Base-by-base conservation (phyloP, 352 stramenopile species). In the Globisporangium radiosum region DNA sequence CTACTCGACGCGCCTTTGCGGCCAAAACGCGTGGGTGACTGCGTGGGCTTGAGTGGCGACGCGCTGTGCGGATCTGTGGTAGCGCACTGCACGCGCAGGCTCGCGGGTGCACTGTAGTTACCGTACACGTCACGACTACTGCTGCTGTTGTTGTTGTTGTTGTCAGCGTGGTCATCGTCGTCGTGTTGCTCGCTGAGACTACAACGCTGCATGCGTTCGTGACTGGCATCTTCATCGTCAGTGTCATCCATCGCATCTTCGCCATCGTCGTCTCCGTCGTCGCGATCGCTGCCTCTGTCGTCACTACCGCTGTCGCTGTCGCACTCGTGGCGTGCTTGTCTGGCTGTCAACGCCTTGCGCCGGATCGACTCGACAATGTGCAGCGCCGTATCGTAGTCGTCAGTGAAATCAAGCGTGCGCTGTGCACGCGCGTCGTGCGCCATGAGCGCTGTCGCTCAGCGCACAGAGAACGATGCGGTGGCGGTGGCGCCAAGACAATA, bases 321-420 rank as follows among this genome's bases (percentile, higher is more conserved):
- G 10, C 52, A 15, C 43, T 17, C 36, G 4, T n/a, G 45, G 42
- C 47, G 33, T 1, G 42, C 51, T 25, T 38, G 36, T 4, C 19
- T 62, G 14, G 56, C 56, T 17, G 36, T 63, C 50, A 53, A 48
- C 53, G 59, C 54, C 42, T 60, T 65, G 38, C 59, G 59, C 38
- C 54, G 59, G n/a, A 65, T 65, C 33, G 54, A 65, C 48, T 60
- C 59, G 52, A 60, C 59, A 8, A 60, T 56, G 19, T 65, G 47
- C 59, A 60, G 45, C 19, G 59, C 59, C 38, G 59, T 65, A 47
- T 65, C 59, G 19, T 65, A 65, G 54, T 65, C 54, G 25, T 56
- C 42, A 9, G 55, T 25, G 11, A 49, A 40, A 13, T 19, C 10
- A 47, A 50, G 40, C 15, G 56, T 14, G 14, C 43, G 13, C 17